These are phyloP conservation scores for Boletus sp. DNA, from an alignment of 768 basidiomycete genomes.

Conservation along the genomic window DNA sequence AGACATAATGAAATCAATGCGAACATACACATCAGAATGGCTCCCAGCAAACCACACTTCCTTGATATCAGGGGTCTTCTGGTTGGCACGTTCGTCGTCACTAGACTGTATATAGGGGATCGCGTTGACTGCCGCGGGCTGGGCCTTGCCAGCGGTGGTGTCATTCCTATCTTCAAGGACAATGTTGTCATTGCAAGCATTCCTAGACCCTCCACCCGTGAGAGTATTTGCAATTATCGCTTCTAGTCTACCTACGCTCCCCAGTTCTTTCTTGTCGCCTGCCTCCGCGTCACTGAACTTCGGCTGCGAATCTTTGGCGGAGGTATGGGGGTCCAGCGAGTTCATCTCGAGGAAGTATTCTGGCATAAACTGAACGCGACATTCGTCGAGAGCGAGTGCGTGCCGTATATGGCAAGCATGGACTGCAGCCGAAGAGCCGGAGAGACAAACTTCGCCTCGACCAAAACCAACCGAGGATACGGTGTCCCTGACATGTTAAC, in stretches of 20 bases:
- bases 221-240: too few relatives aligned
- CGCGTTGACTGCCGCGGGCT: neutral
- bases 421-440: conserved; percentile 54
- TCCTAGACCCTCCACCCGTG: too few relatives aligned
- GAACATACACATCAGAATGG: conserved; percentile 33
- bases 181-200: too few relatives aligned
- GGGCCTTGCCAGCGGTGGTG: neutral
- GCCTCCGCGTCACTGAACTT: neutral
- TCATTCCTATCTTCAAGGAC: too few relatives aligned
- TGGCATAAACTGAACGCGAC: conserved; percentile 54
- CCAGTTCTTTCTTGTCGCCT: neutral
- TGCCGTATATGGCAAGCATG: conserved; percentile 60
- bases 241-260: too few relatives aligned
- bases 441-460: conserved; percentile 42
- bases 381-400: conserved; percentile 61
- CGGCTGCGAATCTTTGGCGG: conserved; percentile 26
- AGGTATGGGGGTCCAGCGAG: conserved; percentile 11
- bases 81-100: neutral
- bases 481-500: conserved; percentile 48
- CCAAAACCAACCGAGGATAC: conserved; percentile 61
- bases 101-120: neutral
- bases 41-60: conserved; percentile 32
- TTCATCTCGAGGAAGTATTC: conserved; percentile 32
- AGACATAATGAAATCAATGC: neutral
- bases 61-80: conserved; percentile 30